Evolutionary conservation across 805 yeast species (phyloP), one percentile per base, ranked within the genome.

Genomic region (Saccharomycopsis javanensis): DNA sequence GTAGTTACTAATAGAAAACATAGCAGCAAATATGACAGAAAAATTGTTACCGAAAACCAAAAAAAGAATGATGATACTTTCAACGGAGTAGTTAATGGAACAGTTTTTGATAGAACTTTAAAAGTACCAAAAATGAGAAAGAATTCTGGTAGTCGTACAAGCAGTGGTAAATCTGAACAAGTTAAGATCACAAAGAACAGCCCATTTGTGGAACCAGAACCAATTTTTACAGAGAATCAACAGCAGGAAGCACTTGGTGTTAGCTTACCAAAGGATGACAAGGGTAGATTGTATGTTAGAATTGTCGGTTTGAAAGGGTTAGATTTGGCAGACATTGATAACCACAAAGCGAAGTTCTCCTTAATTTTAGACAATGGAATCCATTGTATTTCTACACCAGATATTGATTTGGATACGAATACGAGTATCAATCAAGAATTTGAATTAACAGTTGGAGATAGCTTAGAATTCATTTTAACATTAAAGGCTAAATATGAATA

Each of bases 291-390:
- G 25, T 74, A 72, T 59, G 68, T 74, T 15, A 80, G 79, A 57
- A 68, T 80, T 54, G 72, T 79, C 55, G 78, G 79, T 1, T 64
- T 82, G 55, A 74, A 75, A 60, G 74, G 72, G 38, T 66, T 81
- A 30, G 63, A 65, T 3, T 65, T 82, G 56, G 80, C 82, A 1
- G 76, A 76, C n/a, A 64, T 77, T 50, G 68, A 64, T 23, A 62
- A 63, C 8, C 77, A 78, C 57, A 67, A 74, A 33, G 80, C 79
- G 2, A 68, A 71, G 16, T 78, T 81, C 64, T 72, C 76, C 27
- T 63, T 82, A 16, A 67, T 69, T 18, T 70, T 85, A 55, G 97
- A 90, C 67, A 90, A 90, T 67, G 96, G 96, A 5, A 80, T 82
- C 38, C 95, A 90, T 66, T 79, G 88, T 58, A 78, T 88, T 52